These are phyloP conservation scores for Suillus cothurnatus DNA, from an alignment of 768 basidiomycete genomes.

Conservation along the genomic window DNA sequence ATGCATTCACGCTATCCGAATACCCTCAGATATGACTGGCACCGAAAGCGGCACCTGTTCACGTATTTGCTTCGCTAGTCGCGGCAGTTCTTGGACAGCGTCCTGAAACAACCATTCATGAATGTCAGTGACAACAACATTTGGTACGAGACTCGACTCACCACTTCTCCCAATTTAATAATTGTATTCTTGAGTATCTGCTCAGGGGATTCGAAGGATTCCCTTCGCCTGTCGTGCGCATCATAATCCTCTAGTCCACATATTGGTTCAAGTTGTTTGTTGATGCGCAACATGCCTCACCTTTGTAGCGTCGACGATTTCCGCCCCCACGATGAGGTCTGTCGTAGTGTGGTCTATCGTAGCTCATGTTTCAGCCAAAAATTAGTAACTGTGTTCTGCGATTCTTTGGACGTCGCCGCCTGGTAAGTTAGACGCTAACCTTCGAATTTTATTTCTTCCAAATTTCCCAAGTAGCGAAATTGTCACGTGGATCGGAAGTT, in stretches of 20 bases:
- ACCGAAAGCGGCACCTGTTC: constrained; percentile 60
- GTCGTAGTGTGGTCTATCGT: constrained; percentile 58
- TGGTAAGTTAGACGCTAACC: constrained; percentile 8
- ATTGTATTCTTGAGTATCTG: constrained; percentile 69
- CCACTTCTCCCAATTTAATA: constrained; percentile 80
- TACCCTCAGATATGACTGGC: constrained; percentile 68
- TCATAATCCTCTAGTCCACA: constrained; percentile 57
- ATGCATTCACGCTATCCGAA: constrained; percentile 62
- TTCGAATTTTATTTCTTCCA: constrained; percentile 1
- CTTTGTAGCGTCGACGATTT: constrained; percentile 50
- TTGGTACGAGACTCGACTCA: constrained; percentile 40
- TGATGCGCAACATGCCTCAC: constrained; percentile 38
- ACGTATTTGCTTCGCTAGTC: constrained; percentile 65
- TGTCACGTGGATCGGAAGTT: not conserved
- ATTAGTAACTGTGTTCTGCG: constrained; percentile 11
- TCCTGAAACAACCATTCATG: constrained; percentile 48
- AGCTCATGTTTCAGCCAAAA: constrained; percentile 47
- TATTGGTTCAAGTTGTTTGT: constrained; percentile 7
- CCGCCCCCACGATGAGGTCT: constrained; percentile 49
- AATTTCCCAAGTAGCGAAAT: not conserved
- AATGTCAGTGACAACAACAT: constrained; percentile 10
- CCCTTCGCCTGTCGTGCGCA: constrained; percentile 62
- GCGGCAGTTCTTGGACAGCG: constrained; percentile 65
- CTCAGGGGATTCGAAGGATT: constrained; percentile 68
- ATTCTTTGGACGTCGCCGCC: constrained; percentile 12